Conservation (phyloP, 2,329 filamentous ascomycete species). For the Arthrobotrys megalospora region DNA sequence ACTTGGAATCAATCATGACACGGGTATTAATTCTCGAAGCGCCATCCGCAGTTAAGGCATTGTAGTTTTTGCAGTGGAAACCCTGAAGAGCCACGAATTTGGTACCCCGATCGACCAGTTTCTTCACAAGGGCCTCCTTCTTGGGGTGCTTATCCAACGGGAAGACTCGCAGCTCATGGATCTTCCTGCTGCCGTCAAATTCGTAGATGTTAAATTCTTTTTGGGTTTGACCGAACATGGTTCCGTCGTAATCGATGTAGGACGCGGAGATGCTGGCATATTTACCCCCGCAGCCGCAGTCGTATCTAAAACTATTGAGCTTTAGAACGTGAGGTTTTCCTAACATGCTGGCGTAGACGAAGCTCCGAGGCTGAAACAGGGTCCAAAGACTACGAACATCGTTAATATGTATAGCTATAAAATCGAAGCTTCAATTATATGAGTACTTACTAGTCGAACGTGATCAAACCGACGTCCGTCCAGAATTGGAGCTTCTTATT, state of each 20-base stretch:
- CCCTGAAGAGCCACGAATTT: constrained; percentile 32
- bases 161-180: constrained; percentile 68
- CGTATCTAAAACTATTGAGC: not conserved
- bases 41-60: constrained; percentile 58
- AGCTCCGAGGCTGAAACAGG: constrained; percentile 15
- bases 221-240: not conserved
- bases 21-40: constrained; percentile 63
- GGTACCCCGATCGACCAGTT: constrained; percentile 42
- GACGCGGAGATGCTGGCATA: not conserved
- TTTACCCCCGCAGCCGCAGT: not conserved
- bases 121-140: constrained; percentile 3
- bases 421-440: not conserved
- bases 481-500: constrained; percentile 17
- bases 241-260: constrained; percentile 34
- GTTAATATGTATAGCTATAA: not conserved
- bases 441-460: constrained; percentile 9
- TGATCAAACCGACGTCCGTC: constrained; percentile 30
- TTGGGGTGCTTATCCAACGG: constrained; percentile 21
- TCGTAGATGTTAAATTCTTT: not conserved
- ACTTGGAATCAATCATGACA: constrained; percentile 65
- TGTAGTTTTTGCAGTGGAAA: constrained; percentile 38
- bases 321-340: constrained; percentile 12
- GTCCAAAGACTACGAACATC: constrained; percentile 11
- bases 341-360: constrained; percentile 11
- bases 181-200: constrained; percentile 12